These are phyloP conservation scores for Gossypium turneri DNA, from an alignment of 345 rosid genomes.

Conservation along the genomic window DNA sequence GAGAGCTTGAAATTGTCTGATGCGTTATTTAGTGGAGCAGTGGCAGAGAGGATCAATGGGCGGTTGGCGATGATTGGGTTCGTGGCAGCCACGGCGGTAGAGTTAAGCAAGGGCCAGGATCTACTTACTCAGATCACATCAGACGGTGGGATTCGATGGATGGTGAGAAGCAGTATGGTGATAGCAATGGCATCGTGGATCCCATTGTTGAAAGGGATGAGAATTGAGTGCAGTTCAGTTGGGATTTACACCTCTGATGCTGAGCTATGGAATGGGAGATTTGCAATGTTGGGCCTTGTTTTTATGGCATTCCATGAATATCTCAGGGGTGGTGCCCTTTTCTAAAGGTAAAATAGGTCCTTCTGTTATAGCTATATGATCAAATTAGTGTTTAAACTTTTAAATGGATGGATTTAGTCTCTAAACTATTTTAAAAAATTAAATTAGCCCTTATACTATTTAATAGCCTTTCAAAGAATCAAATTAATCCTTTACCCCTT, in stretches of 20 bases:
- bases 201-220: conserved; percentile 47
- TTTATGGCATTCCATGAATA: conserved; percentile 73
- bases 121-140: conserved; percentile 50
- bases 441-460: too few relatives aligned
- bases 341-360: too few relatives aligned
- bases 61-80: conserved; percentile 88
- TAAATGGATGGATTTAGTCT: too few relatives aligned
- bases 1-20: conserved; percentile 52
- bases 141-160: conserved; percentile 57
- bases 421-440: too few relatives aligned
- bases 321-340: conserved; percentile 56
- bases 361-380: too few relatives aligned
- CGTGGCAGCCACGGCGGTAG: conserved; percentile 63
- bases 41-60: conserved; percentile 86
- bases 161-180: conserved; percentile 45
- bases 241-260: conserved; percentile 57
- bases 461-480: too few relatives aligned
- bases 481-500: too few relatives aligned
- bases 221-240: conserved; percentile 52
- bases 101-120: conserved; percentile 61
- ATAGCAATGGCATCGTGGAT: conserved; percentile 61
- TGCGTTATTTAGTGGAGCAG: conserved; percentile 68
- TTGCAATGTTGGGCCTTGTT: conserved; percentile 77
- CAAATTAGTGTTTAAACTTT: too few relatives aligned
- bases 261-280: conserved; percentile 77